Evolutionary conservation across 768 basidiomycete genomes (phyloP).

Genomic region (Boletus reticulatus): DNA sequence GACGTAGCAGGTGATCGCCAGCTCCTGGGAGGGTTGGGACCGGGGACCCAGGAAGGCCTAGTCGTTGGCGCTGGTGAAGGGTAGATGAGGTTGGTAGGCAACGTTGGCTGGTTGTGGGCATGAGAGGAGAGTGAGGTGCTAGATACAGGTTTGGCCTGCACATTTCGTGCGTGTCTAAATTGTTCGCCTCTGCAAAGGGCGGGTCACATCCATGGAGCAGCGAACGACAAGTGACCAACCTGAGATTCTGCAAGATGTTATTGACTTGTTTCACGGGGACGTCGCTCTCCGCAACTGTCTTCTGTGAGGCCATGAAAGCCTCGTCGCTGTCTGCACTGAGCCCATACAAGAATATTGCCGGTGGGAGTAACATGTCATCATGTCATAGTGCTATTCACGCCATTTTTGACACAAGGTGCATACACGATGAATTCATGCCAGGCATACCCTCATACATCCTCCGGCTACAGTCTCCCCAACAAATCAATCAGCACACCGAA

Average conservation of each 20-base stretch:
- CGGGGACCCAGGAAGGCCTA: constrained; percentile 33
- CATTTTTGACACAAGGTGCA: constrained; percentile 24
- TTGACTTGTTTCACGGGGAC: constrained; percentile 27
- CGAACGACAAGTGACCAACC: constrained; percentile 16
- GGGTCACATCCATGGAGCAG: background rate
- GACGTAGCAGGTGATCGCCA: constrained; percentile 41
- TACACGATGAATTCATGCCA: constrained; percentile 33
- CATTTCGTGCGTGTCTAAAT: constrained; percentile 62
- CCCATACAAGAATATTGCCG: background rate
- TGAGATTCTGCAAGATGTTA: constrained; percentile 26
- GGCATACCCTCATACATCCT: constrained; percentile 29
- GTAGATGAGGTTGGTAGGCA: constrained; percentile 43
- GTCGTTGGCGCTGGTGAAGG: constrained; percentile 10
- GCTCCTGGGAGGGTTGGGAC: constrained; percentile 56
- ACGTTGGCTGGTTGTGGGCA: constrained; percentile 41
- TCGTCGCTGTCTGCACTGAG: background rate
- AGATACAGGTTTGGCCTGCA: constrained; percentile 29
- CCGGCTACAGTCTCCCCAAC: constrained; percentile 8
- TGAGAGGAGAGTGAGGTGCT: constrained; percentile 18
- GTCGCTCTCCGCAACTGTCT: constrained; percentile 1
- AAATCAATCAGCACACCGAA: background rate
- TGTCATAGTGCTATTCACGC: too few species aligned
- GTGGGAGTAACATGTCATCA: background rate
- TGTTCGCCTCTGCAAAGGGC: constrained; percentile 58
- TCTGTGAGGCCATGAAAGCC: constrained; percentile 10